These are phyloP conservation scores for Dactylis glomerata DNA, from an alignment of 176 grass and related monocot species.

Conservation along the genomic window DNA sequence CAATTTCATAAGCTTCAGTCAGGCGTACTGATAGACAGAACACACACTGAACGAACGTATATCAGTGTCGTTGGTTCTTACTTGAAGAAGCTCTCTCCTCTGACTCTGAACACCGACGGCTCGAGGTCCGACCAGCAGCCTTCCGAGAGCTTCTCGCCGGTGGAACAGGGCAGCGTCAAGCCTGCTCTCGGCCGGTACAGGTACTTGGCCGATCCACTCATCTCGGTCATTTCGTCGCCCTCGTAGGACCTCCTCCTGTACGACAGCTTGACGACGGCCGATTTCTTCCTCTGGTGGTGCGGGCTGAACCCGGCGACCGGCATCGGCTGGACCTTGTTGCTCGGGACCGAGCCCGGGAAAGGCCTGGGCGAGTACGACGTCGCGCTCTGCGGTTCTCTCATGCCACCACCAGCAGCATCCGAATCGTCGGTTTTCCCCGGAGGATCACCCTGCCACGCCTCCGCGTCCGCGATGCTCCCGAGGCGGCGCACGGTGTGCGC, in stretches of 20 bases:
- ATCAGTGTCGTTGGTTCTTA: constrained; percentile 5
- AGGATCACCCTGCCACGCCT: constrained; percentile 15
- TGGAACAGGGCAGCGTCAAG: constrained; percentile 52
- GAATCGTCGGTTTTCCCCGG: constrained; percentile 3
- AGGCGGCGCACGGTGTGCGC: constrained; percentile 33
- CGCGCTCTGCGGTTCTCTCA: constrained; percentile 26
- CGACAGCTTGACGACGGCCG: constrained; percentile 74
- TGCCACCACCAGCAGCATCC: not conserved
- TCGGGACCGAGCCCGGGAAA: constrained; percentile 31
- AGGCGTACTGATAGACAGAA: not conserved
- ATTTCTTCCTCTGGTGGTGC: constrained; percentile 74
- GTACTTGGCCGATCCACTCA: constrained; percentile 70
- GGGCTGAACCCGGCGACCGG: constrained; percentile 43
- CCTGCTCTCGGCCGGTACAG: constrained; percentile 71
- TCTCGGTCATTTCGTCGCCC: constrained; percentile 87
- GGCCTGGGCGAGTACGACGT: constrained; percentile 46
- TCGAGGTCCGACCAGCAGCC: constrained; percentile 87
- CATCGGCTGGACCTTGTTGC: constrained; percentile 72
- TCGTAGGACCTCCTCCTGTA: constrained; percentile 87
- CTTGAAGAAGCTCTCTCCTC: constrained; percentile 84
- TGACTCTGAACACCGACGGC: constrained; percentile 76
- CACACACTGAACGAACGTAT: not conserved
- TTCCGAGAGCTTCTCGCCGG: constrained; percentile 43
- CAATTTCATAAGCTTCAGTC: constrained; percentile 27
- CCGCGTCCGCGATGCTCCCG: constrained; percentile 41